Base-by-base conservation (phyloP, 805 yeast genomes). In the Candida alai region DNA sequence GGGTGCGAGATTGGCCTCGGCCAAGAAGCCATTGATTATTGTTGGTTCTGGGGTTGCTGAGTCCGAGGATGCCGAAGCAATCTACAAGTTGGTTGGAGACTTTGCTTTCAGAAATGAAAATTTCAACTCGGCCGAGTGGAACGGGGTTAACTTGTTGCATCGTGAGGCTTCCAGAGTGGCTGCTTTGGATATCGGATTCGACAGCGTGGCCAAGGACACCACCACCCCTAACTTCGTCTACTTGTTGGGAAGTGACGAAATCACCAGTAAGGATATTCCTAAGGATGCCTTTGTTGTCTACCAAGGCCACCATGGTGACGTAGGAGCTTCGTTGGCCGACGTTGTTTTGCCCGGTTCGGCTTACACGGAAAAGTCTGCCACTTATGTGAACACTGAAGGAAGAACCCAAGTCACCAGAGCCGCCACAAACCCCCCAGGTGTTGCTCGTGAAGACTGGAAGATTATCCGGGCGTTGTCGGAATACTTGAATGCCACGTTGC, bases 301-400 rank as follows among this genome's bases (percentile, higher is more conserved):
- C 65, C 87, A 85, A 65, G 95, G 95, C 36, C 95, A 86, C 62
- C 95, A 85, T 62, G 95, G 95, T 64, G 95, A 85, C 49, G 60
- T 74, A 15, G 95, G 95, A 47, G 95, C 95, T 19, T 79, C 90
- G 6, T 74, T 77, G 48, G 95, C 95, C 28, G 95, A 85, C 58
- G 94, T 85, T 28, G 74, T 85, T 40, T 73, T 85, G 46, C 95
- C 95, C 29, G 89, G 89, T 30, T 73, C 89, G 22, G 95, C 95
- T 24, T 86, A 81, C 73, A 86, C 95, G 24, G 95, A 85, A 60
- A 86, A 85, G 62, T 66, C 78, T 18, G 88, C 84, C 37, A 86
- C 93, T 4, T 85, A 76, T 59, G 89, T 85, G 44, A 85, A 85
- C 65, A 86, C 95, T 24, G 95, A 86, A 65, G 95, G 95, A 49